Evolutionary conservation across 257 asterid species (phyloP).

Genomic region (Solanum neorickii): DNA sequence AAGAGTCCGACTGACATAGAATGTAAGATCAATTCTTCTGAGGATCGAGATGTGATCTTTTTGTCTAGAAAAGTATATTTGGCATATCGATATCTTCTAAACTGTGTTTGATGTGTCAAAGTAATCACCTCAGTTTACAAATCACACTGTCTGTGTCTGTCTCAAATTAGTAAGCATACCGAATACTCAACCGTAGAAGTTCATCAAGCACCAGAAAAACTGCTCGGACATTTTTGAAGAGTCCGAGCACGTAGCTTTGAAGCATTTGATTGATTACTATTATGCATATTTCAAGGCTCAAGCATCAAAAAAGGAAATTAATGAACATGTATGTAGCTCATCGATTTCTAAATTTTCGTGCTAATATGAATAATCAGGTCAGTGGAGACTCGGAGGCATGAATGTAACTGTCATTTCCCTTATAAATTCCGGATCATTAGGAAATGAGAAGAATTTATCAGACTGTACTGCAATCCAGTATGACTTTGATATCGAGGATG

Average conservation of each 20-base stretch:
- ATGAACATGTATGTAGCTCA: neutral
- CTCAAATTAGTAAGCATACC: neutral
- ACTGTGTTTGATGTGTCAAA: neutral
- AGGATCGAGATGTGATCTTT: neutral
- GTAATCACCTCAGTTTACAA: neutral
- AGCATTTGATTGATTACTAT: neutral
- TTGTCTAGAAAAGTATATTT: neutral
- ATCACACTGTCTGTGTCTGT: neutral
- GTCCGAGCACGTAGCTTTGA: neutral
- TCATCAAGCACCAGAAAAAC: neutral
- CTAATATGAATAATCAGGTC: slow-evolving; percentile 28
- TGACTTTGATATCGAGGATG: slow-evolving; percentile 43
- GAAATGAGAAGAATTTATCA: slow-evolving; percentile 11
- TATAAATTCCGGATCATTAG: slow-evolving; percentile 10
- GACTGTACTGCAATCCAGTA: slow-evolving; percentile 25
- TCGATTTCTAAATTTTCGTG: neutral
- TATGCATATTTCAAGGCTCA: neutral
- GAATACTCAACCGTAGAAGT: neutral
- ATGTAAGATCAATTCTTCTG: neutral
- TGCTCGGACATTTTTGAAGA: neutral
- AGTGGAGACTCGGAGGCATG: slow-evolving; percentile 66
- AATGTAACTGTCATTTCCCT: slow-evolving; percentile 27
- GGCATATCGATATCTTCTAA: neutral
- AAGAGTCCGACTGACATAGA: neutral
- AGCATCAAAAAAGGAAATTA: neutral